Base-by-base conservation (phyloP, 441 rosid species). In the Croton laevigatus region DNA sequence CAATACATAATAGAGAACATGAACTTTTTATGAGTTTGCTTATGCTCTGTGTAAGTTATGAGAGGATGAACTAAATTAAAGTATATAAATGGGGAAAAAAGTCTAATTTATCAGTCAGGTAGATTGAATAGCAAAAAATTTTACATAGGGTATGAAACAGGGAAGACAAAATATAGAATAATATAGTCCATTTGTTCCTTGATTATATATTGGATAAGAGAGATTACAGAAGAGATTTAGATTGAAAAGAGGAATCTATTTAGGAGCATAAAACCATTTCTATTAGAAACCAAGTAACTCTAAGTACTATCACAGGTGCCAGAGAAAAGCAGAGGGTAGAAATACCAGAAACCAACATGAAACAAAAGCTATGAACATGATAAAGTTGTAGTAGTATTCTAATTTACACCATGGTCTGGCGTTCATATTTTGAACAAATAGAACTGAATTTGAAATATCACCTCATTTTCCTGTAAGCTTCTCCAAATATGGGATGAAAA, bases 71-170 rank as follows among this genome's bases (percentile, higher is more conserved):
- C 23, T 19, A 64, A 13, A 44, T 13, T 63, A 45, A 0, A 62
- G 34, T 1, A 16, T 6, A 34, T 0, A 59, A 32, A 34, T 0
- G 16, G 7, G 8, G 34, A 32, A 59, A 1, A 32, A 4, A 59
- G 38, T 38, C 65, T 62, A 20, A 42, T 19, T 40, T 42, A 63
- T 63, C 44, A 20, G 20, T 63, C 66, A 20, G 37, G 34, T 16
- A 12, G 23, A 62, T 40, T 14, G 11, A 63, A 63, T 62, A 44
- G 48, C 66, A 40, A 40, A 44, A 63, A 63, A 49, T 17, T 62
- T 52, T 42, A 63, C n/a, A n/a, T 14, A 42, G 66, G 19, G 3
- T 17, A 63, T 63, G 66, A 20, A 63, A 42, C 7, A 5, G 45
- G 10, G 48, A 55, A 55, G 16, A 13, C 44, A 40, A 4, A 48